Conservation (phyloP, 2,329 filamentous ascomycete species). For the Fusarium devonianum region DNA sequence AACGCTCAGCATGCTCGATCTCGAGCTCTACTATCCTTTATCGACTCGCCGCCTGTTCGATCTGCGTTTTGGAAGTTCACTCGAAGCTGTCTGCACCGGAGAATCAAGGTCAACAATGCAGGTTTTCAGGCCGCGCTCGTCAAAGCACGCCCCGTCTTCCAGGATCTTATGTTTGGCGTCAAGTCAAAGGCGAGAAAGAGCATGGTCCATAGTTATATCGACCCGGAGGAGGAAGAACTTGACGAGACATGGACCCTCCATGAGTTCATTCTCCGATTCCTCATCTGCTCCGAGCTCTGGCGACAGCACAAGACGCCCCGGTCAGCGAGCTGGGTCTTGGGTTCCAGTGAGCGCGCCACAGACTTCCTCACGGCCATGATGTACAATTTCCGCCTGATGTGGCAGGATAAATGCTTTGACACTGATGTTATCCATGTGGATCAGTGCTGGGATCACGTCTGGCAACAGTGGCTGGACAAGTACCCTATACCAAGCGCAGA, state of each 20-base stretch:
- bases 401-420: constrained; percentile 24
- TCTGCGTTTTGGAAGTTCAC: constrained; percentile 35
- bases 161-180: constrained; percentile 29
- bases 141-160: constrained; percentile 15
- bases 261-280: constrained; percentile 35
- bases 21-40: constrained; percentile 32
- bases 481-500: constrained; percentile 25
- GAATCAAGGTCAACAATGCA: background rate
- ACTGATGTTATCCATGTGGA: constrained; percentile 4
- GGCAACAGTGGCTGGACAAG: constrained; percentile 43
- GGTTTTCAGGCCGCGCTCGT: constrained; percentile 16
- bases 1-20: constrained; percentile 19
- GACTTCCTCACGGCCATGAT: constrained; percentile 39
- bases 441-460: constrained; percentile 35
- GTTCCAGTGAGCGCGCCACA: constrained; percentile 11
- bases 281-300: constrained; percentile 39
- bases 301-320: constrained; percentile 33
- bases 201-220: constrained; percentile 22
- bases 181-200: constrained; percentile 8
- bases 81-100: background rate
- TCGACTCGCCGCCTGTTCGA: constrained; percentile 38
- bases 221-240: background rate
- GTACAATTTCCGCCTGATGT: constrained; percentile 35
- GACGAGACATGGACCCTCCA: constrained; percentile 10
- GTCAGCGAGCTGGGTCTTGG: constrained; percentile 32